Base-by-base conservation (phyloP, 352 stramenopile genomes). In the Phytophthora sojae region DNA sequence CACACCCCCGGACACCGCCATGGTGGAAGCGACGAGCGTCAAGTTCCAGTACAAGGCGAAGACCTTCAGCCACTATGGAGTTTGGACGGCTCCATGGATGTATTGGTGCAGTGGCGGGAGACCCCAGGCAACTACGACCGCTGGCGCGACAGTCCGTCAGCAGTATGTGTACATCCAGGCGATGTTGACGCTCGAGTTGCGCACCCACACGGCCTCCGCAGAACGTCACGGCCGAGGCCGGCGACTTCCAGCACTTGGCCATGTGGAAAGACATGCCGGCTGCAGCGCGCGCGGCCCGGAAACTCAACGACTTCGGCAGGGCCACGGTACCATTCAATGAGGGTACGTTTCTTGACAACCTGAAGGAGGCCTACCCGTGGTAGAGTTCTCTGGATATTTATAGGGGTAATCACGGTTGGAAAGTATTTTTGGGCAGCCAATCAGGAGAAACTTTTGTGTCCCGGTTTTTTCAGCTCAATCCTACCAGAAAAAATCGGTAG, bases 91-190 rank as follows among this genome's bases (percentile, higher is more conserved):
- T n/a, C n/a, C n/a, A n/a, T n/a, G n/a, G n/a, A n/a, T n/a, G n/a
- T n/a, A n/a, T n/a, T n/a, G n/a, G n/a, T n/a, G n/a, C n/a, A n/a
- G n/a, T n/a, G n/a, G n/a, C n/a, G n/a, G n/a, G n/a, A n/a, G n/a
- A n/a, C n/a, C n/a, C n/a, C n/a, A n/a, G n/a, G n/a, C n/a, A n/a
- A n/a, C n/a, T n/a, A n/a, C n/a, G n/a, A n/a, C n/a, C n/a, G n/a
- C n/a, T n/a, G n/a, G n/a, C n/a, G n/a, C n/a, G n/a, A n/a, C n/a
- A n/a, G n/a, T n/a, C n/a, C n/a, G n/a, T n/a, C n/a, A n/a, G n/a
- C n/a, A n/a, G 76, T 91, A 91, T 15, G 82, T 79, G 75, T 85
- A 90, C 70, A 90, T 82, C 83, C 83, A 91, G 19, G 66, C 76
- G 60, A 85, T 64, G 61, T 89, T 82, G 9, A 77, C 68, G 15